These are phyloP conservation scores for Monilinia fructigena DNA, from an alignment of 2,329 filamentous ascomycete species.

Conservation along the genomic window DNA sequence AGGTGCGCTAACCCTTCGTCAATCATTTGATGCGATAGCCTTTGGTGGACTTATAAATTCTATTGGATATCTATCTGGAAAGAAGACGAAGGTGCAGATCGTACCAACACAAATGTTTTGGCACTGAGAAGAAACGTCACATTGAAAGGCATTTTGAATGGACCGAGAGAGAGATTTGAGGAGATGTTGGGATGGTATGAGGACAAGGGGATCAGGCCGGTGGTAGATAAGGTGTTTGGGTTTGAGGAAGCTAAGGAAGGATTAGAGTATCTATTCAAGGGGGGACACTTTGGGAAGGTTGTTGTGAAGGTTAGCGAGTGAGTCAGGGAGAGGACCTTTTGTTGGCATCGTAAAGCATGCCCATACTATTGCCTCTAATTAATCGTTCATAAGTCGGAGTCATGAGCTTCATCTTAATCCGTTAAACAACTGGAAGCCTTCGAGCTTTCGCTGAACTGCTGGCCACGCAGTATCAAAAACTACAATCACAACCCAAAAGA, in stretches of 20 bases:
- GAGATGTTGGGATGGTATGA: slow-evolving; percentile 53
- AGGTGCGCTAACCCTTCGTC: slow-evolving; percentile 51
- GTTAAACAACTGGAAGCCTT: no score
- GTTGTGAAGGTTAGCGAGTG: slow-evolving; percentile 29
- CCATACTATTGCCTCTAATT: neutral
- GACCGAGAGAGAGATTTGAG: slow-evolving; percentile 54
- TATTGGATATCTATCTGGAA: slow-evolving; percentile 53
- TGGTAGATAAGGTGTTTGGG: slow-evolving; percentile 49
- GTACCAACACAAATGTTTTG: slow-evolving; percentile 59
- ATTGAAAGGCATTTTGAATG: slow-evolving; percentile 59
- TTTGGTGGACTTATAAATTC: slow-evolving; percentile 56
- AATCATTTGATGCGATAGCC: slow-evolving; percentile 53
- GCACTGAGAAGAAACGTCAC: slow-evolving; percentile 48
- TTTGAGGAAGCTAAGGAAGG: slow-evolving; percentile 50
- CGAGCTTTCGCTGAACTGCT: no score
- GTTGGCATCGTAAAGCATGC: neutral
- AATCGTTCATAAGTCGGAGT: no score
- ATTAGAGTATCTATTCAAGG: slow-evolving; percentile 48
- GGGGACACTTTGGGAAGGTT: slow-evolving; percentile 51
- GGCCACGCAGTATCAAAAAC: no score
- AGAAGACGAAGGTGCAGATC: slow-evolving; percentile 53
- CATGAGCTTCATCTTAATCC: no score
- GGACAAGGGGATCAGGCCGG: slow-evolving; percentile 46
- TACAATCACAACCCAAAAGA: no score
- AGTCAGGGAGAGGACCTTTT: neutral